Evolutionary conservation across 495 filamentous ascomycete genomes (phyloP).

Genomic region (Amphirosellinia nigrospora): DNA sequence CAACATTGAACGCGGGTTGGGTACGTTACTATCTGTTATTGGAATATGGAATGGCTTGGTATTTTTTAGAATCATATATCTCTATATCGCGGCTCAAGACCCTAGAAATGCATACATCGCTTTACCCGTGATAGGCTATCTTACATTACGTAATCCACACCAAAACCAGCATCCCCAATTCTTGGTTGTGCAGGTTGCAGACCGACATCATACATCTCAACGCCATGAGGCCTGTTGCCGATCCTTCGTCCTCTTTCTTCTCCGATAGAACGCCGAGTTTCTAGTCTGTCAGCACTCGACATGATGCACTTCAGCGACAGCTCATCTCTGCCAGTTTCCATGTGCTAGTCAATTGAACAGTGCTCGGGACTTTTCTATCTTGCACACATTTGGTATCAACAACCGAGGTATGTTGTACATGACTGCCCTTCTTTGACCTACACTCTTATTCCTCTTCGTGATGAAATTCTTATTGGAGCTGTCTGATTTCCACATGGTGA

Average conservation of each 20-base stretch:
- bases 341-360: constrained; percentile 2
- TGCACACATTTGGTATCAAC: not conserved
- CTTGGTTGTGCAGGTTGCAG: not conserved
- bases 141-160: not conserved
- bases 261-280: not conserved
- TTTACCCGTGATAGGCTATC: too few relatives aligned
- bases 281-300: not conserved
- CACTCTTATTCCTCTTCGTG: constrained; percentile 34
- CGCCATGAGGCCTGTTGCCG: constrained; percentile 9
- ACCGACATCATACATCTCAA: constrained; percentile 8
- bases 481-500: constrained; percentile 78
- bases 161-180: not conserved
- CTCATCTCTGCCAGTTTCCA: not conserved
- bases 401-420: constrained; percentile 7
- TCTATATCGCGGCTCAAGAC: not conserved
- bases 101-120: too few relatives aligned
- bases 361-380: not conserved
- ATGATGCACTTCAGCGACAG: constrained; percentile 13
- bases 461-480: constrained; percentile 92
- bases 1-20: not conserved
- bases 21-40: not conserved
- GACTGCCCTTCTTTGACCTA: not conserved
- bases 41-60: not conserved
- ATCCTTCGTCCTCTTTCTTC: not conserved
- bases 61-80: not conserved